These are phyloP conservation scores for Trichoderma endophyticum DNA, from an alignment of 2,329 filamentous ascomycete genomes.

Conservation along the genomic window DNA sequence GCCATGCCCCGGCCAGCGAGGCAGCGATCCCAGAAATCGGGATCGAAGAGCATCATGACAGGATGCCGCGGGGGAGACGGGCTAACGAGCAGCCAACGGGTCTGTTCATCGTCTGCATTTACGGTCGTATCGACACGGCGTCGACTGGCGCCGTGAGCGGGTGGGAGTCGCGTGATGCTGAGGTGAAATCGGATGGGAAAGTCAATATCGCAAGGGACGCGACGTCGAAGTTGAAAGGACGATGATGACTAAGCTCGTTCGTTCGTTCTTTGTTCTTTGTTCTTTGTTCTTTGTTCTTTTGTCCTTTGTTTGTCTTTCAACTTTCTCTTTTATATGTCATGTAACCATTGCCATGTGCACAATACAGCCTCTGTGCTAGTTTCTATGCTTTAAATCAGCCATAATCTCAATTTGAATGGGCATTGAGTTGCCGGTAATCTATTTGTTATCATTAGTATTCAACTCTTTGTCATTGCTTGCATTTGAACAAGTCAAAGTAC, in stretches of 20 bases:
- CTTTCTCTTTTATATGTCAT: neutral
- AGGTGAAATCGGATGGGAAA: neutral
- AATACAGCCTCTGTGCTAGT: neutral
- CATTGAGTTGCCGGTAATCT: neutral
- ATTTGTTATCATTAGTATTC: neutral
- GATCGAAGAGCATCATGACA: slow-evolving; percentile 6
- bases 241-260: neutral
- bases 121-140: neutral
- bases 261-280: neutral
- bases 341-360: neutral
- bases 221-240: neutral
- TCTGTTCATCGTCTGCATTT: slow-evolving; percentile 3
- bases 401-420: neutral
- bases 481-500: neutral
- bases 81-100: neutral
- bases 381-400: neutral
- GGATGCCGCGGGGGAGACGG: neutral
- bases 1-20: neutral
- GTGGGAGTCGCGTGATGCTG: neutral
- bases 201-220: neutral
- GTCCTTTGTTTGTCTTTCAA: neutral
- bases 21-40: slow-evolving; percentile 9
- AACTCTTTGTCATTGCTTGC: neutral
- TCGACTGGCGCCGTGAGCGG: neutral
- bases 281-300: neutral